Evolutionary conservation across 805 yeast species (phyloP), one percentile per base, ranked within the genome.

Genomic region (Barnettozyma salicaria): DNA sequence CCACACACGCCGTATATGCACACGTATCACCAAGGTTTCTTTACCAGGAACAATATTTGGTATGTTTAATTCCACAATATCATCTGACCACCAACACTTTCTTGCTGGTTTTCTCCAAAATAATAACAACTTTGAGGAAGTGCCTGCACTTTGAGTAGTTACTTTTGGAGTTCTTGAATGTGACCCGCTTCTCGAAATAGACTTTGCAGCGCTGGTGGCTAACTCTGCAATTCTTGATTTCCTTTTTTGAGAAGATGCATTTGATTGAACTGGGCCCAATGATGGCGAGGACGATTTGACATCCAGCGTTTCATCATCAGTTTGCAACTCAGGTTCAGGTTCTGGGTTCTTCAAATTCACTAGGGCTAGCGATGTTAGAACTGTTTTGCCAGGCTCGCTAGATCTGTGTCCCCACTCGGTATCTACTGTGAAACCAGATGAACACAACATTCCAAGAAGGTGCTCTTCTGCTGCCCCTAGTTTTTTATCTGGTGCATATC

Each of bases 51-150:
- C 43, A 16, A 61, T 41, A 3, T 55, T 60, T 5, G 59, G 59
- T 13, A 66, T 57, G 16, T 53, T 61, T 40, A 63, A 63, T 30
- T 75, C 78, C 16, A 75, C 60, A 20, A 60, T 65, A 30, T 76
- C 74, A 55, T 78, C 76, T 6, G 85, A 72, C 98, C 98, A 92
- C 98, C 98, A 92, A 64, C 98, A 92, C 57, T 92, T 92, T 55
- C 97, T 74, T 2, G 98, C 98, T 1, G 98, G 98, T 56, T 92
- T 92, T 45, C 95, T 74, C 97, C 98, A 92, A 56, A 92, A 92
- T 36, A 92, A 64, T 25, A 92, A 67, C 35, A 92, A 69, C 59
- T 92, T 92, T 48, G 68, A 76, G 45, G 52, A 64, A 48, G 48
- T 63, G 42, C 59, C 61, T 18, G 68, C 60, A 46, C 63, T 61